Base-by-base conservation (phyloP, 805 yeast genomes). In the Monosporozyma servazzii region DNA sequence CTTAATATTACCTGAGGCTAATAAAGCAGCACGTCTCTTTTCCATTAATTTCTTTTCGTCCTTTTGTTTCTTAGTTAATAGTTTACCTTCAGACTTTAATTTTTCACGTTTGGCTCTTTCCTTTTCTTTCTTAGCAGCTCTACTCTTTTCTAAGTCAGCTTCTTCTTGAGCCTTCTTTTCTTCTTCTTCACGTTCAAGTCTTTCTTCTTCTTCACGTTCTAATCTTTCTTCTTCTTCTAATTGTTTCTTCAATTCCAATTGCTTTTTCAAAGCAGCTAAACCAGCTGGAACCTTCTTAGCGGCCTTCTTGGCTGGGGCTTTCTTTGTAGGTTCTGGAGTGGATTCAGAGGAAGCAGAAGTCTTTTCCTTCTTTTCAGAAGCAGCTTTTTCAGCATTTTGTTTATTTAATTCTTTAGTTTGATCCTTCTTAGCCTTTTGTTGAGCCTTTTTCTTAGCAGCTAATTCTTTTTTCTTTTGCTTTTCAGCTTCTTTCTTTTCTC, bases 31-130 rank as follows among this genome's bases (percentile, higher is more conserved):
- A 69, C 95, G 86, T 73, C 98, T 88, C 67, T 86, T 86, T 65
- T 91, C 97, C 62, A 83, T 79, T 41, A 82, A 70, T 50, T 82
- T 87, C 73, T 87, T 86, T 67, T 89, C 96, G 70, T 89, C 96
- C 71, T 86, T 88, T 76, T 93, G 99, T 67, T 90, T 91, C 75
- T 88, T 93, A 53, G 96, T 86, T 65, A 93, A 73, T 51, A 84
- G 81, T 67, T 93, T 93, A 64, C 99, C 99, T 71, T 91, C 97
- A 36, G 96, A 93, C 72, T 87, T 88, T 68, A 93, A 80, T 72
- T 88, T 91, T 63, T 93, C 99, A 58, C 80, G 84, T 75, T 86
- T 89, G 53, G 78, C 77, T 71, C 78, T 85, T 63, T 91, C 97
- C 67, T 81, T 86, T 70, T 93, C 99, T 63, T 82, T 88, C 79